Base-by-base conservation (phyloP, 495 filamentous ascomycete genomes). In the Penicillium tannophilum region DNA sequence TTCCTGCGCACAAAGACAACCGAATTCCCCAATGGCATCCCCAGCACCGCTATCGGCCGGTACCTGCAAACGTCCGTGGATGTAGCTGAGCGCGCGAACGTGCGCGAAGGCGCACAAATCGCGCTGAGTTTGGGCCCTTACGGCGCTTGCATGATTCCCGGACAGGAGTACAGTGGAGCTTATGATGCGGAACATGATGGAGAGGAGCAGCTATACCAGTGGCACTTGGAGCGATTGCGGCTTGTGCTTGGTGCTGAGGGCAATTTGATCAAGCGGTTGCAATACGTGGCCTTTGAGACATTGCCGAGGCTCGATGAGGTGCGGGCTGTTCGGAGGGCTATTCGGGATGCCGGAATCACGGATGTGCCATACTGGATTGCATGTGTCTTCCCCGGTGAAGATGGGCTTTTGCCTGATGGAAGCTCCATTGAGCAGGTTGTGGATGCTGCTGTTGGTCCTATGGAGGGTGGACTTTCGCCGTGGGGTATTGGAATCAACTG, bases 401-500 rank as follows among this genome's bases (percentile, higher is more conserved):
- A 79, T 49, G 77, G 84, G 23, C 60, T 64, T 1, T 67, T 84
- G 58, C 66, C 84, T 6, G 71, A 73, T 64, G 73, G 67, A 55
- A 71, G 59, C 48, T 62, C 33, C 28, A 65, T 71, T 35, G 65
- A 55, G 48, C 23, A 66, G 58, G 64, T 66, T 65, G 71, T 71
- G 23, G 36, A 62, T 19, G 70, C 74, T 42, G 73, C 73, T 7
- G 17, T 74, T 59, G 59, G 47, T 16, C 48, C 53, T 2, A 12
- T 54, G 2, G 60, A 65, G 10, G 55, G 33, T 10, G 71, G 65
- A 26, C 66, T 63, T 7, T 53, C 67, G 4, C 86, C 86, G 0
- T 86, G 82, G 82, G 86, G 82, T 0, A 78, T 90, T 46, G 86
- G 86, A 1, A 78, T 89, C 55, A 90, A 90, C 65, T 90, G 87